Conservation (phyloP, 2,329 filamentous ascomycete genomes). For the Cladosporium sp. region DNA sequence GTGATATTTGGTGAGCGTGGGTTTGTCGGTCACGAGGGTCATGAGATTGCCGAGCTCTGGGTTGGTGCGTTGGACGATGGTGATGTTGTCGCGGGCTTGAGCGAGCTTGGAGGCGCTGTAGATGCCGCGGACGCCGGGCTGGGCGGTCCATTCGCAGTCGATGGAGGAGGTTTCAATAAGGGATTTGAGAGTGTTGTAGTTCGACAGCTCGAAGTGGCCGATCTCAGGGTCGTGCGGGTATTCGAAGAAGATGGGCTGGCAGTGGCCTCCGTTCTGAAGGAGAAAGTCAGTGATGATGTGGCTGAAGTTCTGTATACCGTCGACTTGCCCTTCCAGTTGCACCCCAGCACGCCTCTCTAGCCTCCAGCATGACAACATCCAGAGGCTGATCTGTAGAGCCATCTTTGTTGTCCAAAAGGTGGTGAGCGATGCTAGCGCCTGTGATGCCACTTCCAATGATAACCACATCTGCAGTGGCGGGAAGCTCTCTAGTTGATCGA, state of each 20-base stretch:
- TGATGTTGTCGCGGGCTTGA: constrained; percentile 46
- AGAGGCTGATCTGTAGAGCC: constrained; percentile 21
- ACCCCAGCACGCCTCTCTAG: constrained; percentile 72
- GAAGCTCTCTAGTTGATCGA: constrained; percentile 58
- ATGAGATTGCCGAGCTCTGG: constrained; percentile 51
- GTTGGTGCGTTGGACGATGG: constrained; percentile 43
- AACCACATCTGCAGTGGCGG: constrained; percentile 58
- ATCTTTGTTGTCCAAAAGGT: constrained; percentile 26
- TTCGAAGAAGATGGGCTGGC: constrained; percentile 64
- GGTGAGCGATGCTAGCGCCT: constrained; percentile 63
- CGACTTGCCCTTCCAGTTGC: constrained; percentile 69
- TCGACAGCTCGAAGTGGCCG: constrained; percentile 65
- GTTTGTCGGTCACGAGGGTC: constrained; percentile 34
- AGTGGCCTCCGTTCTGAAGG: constrained; percentile 52
- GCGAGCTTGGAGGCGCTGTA: constrained; percentile 52
- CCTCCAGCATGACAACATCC: constrained; percentile 67
- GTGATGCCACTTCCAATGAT: constrained; percentile 72
- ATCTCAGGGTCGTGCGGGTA: constrained; percentile 48
- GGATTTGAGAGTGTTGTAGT: constrained; percentile 54
- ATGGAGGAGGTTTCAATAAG: constrained; percentile 54
- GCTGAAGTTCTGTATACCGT: neutral
- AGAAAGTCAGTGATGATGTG: constrained; percentile 16
- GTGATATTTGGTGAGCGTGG: constrained; percentile 47
- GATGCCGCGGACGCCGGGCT: constrained; percentile 59
- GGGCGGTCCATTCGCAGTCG: constrained; percentile 62